Conservation (phyloP, 2,329 filamentous ascomycete species). For the Fusarium humuli region DNA sequence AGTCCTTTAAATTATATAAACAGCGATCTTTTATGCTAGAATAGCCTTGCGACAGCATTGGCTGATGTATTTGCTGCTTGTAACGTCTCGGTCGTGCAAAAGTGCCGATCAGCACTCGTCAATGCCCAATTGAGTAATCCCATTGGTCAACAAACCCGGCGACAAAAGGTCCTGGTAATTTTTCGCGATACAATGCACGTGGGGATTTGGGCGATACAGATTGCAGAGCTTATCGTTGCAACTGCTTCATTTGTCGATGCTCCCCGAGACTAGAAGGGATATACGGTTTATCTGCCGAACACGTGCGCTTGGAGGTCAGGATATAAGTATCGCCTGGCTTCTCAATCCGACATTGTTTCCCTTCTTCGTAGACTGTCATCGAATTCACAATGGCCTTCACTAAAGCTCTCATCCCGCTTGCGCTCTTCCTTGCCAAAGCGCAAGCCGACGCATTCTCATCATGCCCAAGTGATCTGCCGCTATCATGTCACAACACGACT, state of each 20-base stretch:
- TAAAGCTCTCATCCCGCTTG: constrained; percentile 25
- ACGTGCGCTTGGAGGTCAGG: not conserved
- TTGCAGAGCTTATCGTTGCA: constrained; percentile 31
- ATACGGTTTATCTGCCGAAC: not conserved
- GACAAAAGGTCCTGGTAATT: constrained; percentile 36
- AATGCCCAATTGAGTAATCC: not conserved
- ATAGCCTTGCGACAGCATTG: constrained; percentile 1
- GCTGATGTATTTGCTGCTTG: not conserved
- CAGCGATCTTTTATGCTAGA: not conserved
- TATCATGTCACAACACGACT: constrained; percentile 70
- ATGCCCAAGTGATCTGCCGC: constrained; percentile 36
- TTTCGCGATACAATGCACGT: constrained; percentile 32
- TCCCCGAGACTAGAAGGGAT: constrained; percentile 2
- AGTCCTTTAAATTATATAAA: not conserved
- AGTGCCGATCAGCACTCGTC: constrained; percentile 29
- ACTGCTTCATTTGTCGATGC: constrained; percentile 35
- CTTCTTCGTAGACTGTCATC: no score
- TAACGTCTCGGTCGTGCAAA: constrained; percentile 15
- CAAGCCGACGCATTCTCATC: constrained; percentile 25
- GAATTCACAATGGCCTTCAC: constrained; percentile 16
- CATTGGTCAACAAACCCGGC: constrained; percentile 35
- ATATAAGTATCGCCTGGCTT: constrained; percentile 14
- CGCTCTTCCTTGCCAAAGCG: constrained; percentile 10
- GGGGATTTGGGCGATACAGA: constrained; percentile 31
- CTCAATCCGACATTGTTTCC: no score